Base-by-base conservation (phyloP, 2,329 filamentous ascomycete genomes). In the Neodidymelliopsis sp. region DNA sequence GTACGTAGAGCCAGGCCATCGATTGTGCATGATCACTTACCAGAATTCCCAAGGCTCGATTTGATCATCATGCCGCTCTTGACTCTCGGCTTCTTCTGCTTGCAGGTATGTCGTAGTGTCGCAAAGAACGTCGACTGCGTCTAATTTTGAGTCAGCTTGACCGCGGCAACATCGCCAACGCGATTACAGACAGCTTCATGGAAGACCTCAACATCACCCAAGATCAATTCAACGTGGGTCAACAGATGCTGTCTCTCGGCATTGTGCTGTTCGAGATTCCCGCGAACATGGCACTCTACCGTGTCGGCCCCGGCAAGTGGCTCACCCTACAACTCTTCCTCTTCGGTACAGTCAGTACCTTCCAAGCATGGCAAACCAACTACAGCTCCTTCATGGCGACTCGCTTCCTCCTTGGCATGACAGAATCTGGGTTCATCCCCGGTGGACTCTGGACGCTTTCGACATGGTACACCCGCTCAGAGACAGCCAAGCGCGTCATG, bases 181-280 rank as follows among this genome's bases (percentile, higher is more conserved):
- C 65, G 13, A 51, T 68, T 15, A 64, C 63, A 3, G 65, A 68
- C 39, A 54, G 57, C 22, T 59, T 68, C 37, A 60, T 62, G 45
- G 56, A 59, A 37, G 62, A 67, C 40, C 34, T 68, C 6, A 42
- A 43, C 16, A 62, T 67, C 27, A 53, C 44, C 1, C 60, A 62
- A 29, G 49, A 61, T 39, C 51, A 66, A n/a, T 63, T 65, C 57
- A 68, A 67, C 31, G 49, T 66, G 16, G 65, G 65, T 9, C 57
- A 72, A 34, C 71, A 72, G 5, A 69, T 88, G 11, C 92, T 93
- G 76, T 92, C 90, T 71, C 81, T 82, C 13, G 91, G 90, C 69
- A 95, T 95, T 75, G 91, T 95, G 11, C 56, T 66, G 5, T 71
- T 73, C 3, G 74, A 75, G 42, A 66, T 77, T 15, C 75, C 75